Evolutionary conservation across 148 eudicot genomes (phyloP).

Genomic region (Rhododendron griersonianum): DNA sequence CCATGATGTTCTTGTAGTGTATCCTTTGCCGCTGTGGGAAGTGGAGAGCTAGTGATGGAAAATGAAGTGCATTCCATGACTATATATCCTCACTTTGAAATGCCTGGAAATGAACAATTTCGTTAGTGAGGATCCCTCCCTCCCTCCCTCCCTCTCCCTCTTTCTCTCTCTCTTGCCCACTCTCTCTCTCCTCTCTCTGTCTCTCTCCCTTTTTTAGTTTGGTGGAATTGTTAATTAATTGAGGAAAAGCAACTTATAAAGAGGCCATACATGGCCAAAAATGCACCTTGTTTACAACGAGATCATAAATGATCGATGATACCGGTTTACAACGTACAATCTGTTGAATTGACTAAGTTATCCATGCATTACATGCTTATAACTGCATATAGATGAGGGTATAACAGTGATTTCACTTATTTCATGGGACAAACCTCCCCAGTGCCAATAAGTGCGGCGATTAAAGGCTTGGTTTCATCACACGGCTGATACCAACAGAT

Average conservation of each 20-base stretch:
- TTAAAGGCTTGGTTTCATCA: neutral
- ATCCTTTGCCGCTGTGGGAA: slow-evolving; percentile 14
- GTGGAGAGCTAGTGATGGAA: slow-evolving; percentile 19
- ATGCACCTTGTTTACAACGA: slow-evolving; percentile 7
- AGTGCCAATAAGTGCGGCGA: neutral
- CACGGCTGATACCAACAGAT: neutral
- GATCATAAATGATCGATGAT: neutral
- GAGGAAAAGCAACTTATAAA: slow-evolving; percentile 6
- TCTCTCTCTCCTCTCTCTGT: neutral
- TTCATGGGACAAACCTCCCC: neutral
- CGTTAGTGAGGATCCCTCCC: neutral
- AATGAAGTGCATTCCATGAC: slow-evolving; percentile 37
- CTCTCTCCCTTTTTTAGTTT: neutral
- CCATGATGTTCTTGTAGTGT: slow-evolving; percentile 16
- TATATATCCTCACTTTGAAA: neutral
- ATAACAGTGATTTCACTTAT: neutral
- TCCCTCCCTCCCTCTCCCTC: neutral
- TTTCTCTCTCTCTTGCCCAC: neutral
- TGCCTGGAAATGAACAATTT: neutral
- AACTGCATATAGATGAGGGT: neutral
- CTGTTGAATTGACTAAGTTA: slow-evolving; percentile 5
- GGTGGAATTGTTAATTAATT: neutral
- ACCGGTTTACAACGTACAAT: neutral
- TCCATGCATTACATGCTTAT: neutral
- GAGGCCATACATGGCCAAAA: slow-evolving; percentile 13